Evolutionary conservation across 768 basidiomycete species (phyloP).

Genomic region (Chiua virens): DNA sequence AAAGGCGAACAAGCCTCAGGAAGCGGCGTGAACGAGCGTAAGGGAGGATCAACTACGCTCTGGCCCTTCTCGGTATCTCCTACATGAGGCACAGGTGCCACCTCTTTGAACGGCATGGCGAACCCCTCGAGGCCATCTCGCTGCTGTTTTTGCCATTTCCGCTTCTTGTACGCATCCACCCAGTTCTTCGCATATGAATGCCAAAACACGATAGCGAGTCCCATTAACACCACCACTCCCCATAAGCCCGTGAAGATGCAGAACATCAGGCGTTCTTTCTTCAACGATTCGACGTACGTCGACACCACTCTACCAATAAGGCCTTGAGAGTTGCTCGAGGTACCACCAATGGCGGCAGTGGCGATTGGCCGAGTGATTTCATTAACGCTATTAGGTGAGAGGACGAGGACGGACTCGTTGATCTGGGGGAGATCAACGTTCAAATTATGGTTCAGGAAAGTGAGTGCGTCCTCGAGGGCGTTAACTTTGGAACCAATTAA

Average conservation of each 20-base stretch:
- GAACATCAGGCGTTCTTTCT: slow-evolving; percentile 85
- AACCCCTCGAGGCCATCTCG: slow-evolving; percentile 48
- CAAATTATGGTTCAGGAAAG: slow-evolving; percentile 89
- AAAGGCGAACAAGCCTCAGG: slow-evolving; percentile 36
- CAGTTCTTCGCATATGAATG: slow-evolving; percentile 56
- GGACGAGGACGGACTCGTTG: slow-evolving; percentile 70
- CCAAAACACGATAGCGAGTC: slow-evolving; percentile 67
- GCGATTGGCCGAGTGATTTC: slow-evolving; percentile 81
- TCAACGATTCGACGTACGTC: slow-evolving; percentile 67
- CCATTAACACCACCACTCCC: slow-evolving; percentile 83
- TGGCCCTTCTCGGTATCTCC: slow-evolving; percentile 27
- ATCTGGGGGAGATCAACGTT: slow-evolving; percentile 77
- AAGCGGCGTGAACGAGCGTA: slow-evolving; percentile 52
- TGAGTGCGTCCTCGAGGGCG: slow-evolving; percentile 83
- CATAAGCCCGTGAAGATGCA: slow-evolving; percentile 80
- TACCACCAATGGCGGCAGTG: slow-evolving; percentile 72
- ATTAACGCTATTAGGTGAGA: slow-evolving; percentile 69
- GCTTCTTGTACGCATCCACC: slow-evolving; percentile 47
- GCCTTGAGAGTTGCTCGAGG: slow-evolving; percentile 50
- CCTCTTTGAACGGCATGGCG: slow-evolving; percentile 24
- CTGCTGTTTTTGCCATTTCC: slow-evolving; percentile 53
- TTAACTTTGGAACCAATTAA: slow-evolving; percentile 90
- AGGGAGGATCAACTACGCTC: slow-evolving; percentile 22
- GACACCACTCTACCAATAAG: slow-evolving; percentile 73
- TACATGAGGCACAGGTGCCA: slow-evolving; percentile 15